Percentiles rank a stretch among this genome's conserved stretches.
phyloP scores from a whole-genome alignment of 2,329 filamentous ascomycete genomes.

The Ophiostoma pallidulum region DNA sequence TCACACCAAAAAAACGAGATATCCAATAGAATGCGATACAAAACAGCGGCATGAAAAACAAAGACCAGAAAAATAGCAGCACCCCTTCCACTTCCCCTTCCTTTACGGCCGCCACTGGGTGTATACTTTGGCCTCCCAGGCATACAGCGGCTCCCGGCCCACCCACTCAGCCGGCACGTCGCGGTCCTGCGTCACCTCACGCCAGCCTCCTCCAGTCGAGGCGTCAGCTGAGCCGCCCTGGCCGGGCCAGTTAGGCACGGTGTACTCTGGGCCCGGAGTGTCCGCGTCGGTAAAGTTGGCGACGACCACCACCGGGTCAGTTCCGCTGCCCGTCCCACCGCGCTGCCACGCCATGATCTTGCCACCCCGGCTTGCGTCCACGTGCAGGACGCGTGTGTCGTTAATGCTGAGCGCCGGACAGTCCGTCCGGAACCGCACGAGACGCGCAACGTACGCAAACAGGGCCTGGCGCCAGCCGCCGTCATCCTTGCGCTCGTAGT shows the following conservation, averaged over 20 bases:
- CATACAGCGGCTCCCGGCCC: constrained; percentile 18
- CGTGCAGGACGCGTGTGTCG: constrained; percentile 20
- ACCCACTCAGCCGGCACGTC: constrained; percentile 19
- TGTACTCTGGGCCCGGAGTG: constrained; percentile 17
- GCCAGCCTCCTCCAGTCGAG: too few species aligned
- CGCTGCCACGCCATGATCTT: constrained; percentile 19
- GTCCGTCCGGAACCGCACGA: constrained; percentile 17
- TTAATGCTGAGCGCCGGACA: constrained; percentile 20
- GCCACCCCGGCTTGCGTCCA: constrained; percentile 15
- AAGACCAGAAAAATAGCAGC: too few species aligned
- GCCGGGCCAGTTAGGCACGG: constrained; percentile 19
- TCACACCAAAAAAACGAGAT: too few species aligned
- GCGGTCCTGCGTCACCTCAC: constrained; percentile 18
- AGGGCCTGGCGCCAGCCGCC: constrained; percentile 18
- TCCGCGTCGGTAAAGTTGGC: constrained; percentile 19
- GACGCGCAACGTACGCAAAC: constrained; percentile 18
- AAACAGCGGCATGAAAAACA: too few species aligned
- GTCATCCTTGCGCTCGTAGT: constrained; percentile 18
- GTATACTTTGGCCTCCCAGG: constrained; percentile 21
- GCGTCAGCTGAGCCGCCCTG: not conserved
- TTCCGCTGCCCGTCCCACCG: not conserved
- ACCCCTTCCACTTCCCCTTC: not conserved
- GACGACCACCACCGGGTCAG: constrained; percentile 16
- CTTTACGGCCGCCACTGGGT: constrained; percentile 14
- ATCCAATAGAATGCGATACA: too few species aligned